Evolutionary conservation across 2,329 filamentous ascomycete species (phyloP), one percentile per base, ranked within the genome.

Genomic region (Neocatenulostroma microsporum): DNA sequence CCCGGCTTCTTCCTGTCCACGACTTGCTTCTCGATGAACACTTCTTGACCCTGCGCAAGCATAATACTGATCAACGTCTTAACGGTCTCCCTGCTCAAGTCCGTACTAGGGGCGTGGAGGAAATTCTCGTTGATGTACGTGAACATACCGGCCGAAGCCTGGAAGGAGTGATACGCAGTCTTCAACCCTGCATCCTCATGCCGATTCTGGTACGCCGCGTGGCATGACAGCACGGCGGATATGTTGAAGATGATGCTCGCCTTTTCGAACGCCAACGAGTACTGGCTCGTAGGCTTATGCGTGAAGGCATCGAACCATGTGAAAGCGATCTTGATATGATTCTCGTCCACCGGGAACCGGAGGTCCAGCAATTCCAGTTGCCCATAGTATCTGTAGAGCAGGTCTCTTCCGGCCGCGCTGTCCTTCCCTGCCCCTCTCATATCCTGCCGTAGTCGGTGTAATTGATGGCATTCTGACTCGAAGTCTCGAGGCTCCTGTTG

Each of bases 241-340:
- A 98, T 98, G 64, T 98, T 98, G 73, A 98, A 98, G 55, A 98
- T 95, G 57, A 98, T 94, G 53, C 89, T 96, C 11, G 91, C 91
- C 61, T 98, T 98, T 62, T 98, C 91, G 60, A 93, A 98, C 31
- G 91, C 91, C 31, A 98, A 73, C 6, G 88, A 95, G 67, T 93
- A 95, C 62, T 98, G 91, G 3, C 88, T 80, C 4, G 91, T 98
- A n/a, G 87, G 76, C 57, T 96, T 95, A 61, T 94, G 88, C 29
- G 91, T 98, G 60, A 98, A 98, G n/a, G 93, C 91, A 62, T 98
- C 91, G 66, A 93, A 96, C 91, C 91, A 98, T 47, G 89, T 96
- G 60, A 98, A 98, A 6, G 84, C 85, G 55, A 98, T 94, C 68
- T 96, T 96, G 68, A 98, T 96, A 58, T 98, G 89, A 57, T 94